Evolutionary conservation across 257 asterid species (phyloP).

Genomic region (Avicennia marina): DNA sequence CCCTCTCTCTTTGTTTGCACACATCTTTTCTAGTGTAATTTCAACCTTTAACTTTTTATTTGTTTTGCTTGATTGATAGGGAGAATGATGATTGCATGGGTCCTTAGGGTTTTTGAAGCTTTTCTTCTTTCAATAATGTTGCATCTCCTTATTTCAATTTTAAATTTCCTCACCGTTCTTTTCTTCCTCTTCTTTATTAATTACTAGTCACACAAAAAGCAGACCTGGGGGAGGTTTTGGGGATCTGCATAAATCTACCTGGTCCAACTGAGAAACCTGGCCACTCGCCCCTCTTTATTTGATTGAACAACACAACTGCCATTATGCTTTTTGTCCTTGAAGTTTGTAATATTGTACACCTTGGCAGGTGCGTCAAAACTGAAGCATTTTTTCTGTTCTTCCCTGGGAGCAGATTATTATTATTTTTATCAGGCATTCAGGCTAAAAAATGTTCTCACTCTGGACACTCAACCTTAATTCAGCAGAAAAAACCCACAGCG

Average conservation of each 20-base stretch:
- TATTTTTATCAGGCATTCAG: conserved; percentile 16
- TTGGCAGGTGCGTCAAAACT: conserved; percentile 30
- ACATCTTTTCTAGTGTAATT: conserved; percentile 41
- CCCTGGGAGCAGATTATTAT: conserved; percentile 15
- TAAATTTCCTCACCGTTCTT: neutral
- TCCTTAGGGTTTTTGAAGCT: conserved; percentile 26
- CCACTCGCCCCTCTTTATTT: conserved; percentile 48
- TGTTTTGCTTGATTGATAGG: conserved; percentile 31
- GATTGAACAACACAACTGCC: conserved; percentile 67
- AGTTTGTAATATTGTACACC: conserved; percentile 45
- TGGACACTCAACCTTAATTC: conserved; percentile 38
- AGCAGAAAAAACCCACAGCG: conserved; percentile 7
- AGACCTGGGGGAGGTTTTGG: conserved; percentile 30
- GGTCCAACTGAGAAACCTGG: conserved; percentile 47
- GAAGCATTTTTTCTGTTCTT: conserved; percentile 21
- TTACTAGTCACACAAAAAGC: neutral
- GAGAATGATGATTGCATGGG: conserved; percentile 25
- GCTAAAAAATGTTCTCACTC: conserved; percentile 23
- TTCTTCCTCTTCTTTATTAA: neutral
- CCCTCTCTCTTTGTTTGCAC: conserved; percentile 28
- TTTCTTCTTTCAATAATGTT: conserved; percentile 25
- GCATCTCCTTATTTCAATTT: conserved; percentile 12
- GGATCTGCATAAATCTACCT: conserved; percentile 66
- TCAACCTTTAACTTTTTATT: conserved; percentile 48
- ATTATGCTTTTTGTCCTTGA: conserved; percentile 75